A percentile compares a stretch with the other conserved stretches of the same genome.
Conservation (phyloP, 163 green algal genomes). For the Chlorella variabilis region DNA sequence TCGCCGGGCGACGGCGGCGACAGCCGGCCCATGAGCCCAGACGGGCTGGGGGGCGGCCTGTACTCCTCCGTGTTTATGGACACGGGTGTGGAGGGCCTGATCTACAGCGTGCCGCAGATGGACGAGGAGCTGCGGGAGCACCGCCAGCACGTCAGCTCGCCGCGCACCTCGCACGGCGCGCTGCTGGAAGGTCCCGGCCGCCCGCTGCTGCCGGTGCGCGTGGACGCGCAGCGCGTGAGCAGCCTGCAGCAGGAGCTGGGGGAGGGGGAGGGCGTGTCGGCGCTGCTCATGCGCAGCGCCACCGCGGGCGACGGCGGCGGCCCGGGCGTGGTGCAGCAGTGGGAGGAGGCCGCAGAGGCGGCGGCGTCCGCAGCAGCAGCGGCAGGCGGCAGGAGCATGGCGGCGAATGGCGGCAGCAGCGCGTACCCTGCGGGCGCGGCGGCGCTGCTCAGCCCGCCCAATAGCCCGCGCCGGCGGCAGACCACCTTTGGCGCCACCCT, state of each 20-base stretch:
- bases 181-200: slow-evolving; percentile 24
- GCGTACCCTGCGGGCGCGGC: not conserved
- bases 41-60: slow-evolving; percentile 55
- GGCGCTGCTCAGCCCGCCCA: slow-evolving; percentile 49
- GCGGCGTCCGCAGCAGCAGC: not conserved
- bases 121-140: not conserved
- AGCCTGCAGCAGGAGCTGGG: slow-evolving; percentile 64
- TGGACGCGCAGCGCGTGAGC: not conserved
- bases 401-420: not conserved
- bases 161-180: not conserved
- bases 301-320: slow-evolving; percentile 6
- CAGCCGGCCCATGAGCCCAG: slow-evolving; percentile 52
- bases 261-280: slow-evolving; percentile 70
- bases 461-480: slow-evolving; percentile 66
- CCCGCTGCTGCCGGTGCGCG: slow-evolving; percentile 16
- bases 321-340: slow-evolving; percentile 4
- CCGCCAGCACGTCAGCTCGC: slow-evolving; percentile 22
- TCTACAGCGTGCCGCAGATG: slow-evolving; percentile 17
- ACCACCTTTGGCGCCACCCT: slow-evolving; percentile 93
- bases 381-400: not conserved
- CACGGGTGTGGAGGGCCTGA: slow-evolving; percentile 63
- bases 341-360: not conserved
- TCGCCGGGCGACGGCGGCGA: not conserved
- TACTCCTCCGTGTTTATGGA: slow-evolving; percentile 64
- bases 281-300: slow-evolving; percentile 52